phyloP scores from a whole-genome alignment of 768 basidiomycete genomes.

The Amanita rimosa region DNA sequence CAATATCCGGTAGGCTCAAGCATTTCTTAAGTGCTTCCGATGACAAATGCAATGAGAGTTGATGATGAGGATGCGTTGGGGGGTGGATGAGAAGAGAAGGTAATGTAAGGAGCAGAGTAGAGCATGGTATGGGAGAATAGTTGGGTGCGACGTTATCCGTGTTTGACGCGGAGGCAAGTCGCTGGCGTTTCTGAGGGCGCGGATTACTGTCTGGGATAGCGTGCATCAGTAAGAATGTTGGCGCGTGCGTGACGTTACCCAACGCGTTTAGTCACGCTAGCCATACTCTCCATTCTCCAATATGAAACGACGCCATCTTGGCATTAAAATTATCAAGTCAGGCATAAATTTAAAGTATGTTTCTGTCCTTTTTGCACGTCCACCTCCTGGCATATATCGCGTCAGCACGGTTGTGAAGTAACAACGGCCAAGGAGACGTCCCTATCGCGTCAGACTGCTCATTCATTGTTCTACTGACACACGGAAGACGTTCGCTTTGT shows the following conservation, averaged over 20 bases:
- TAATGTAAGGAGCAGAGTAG: conserved; percentile 46
- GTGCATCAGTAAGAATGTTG: background rate
- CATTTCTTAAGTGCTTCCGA: conserved; percentile 45
- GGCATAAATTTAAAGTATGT: too few relatives aligned
- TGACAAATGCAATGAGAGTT: conserved; percentile 44
- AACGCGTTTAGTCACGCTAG: background rate
- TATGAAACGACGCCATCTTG: too few relatives aligned
- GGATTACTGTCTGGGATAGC: conserved; percentile 3
- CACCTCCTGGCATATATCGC: too few relatives aligned
- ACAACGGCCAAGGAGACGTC: too few relatives aligned
- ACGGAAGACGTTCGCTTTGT: too few relatives aligned
- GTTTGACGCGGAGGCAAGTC: background rate
- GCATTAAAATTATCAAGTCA: too few relatives aligned
- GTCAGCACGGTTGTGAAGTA: too few relatives aligned
- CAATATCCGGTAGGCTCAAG: conserved; percentile 35
- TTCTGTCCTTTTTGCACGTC: too few relatives aligned
- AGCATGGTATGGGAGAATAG: conserved; percentile 18
- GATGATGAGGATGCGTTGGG: conserved; percentile 46
- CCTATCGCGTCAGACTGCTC: too few relatives aligned
- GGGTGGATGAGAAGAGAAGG: conserved; percentile 54
- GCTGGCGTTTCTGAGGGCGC: conserved; percentile 8
- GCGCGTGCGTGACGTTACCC: conserved; percentile 5
- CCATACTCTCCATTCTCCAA: too few relatives aligned
- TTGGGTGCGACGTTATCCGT: background rate
- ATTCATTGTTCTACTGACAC: too few relatives aligned